Conservation (phyloP, 441 rosid species). For the Syzygium malaccense region DNA sequence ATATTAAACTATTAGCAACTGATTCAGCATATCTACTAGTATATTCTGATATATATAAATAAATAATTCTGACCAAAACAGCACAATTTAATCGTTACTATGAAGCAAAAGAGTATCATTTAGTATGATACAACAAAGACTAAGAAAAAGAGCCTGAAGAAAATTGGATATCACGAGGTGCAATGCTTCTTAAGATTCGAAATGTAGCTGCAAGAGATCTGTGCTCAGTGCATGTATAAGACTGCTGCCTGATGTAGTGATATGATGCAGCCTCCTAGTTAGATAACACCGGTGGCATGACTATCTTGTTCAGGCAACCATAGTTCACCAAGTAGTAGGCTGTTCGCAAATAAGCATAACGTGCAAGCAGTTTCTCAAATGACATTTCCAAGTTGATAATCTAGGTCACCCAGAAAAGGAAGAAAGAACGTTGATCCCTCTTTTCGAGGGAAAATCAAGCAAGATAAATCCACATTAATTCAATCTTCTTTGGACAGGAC, state of each 20-base stretch:
- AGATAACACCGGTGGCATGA: not conserved
- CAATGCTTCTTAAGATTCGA: not conserved
- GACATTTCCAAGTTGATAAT: not conserved
- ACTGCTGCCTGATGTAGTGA: not conserved
- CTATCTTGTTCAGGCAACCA: not conserved
- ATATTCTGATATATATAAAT: not conserved
- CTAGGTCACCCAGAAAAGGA: not conserved
- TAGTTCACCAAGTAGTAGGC: not conserved
- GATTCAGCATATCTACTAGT: not conserved
- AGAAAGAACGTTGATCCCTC: not conserved
- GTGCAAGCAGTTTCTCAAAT: not conserved
- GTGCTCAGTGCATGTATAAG: not conserved
- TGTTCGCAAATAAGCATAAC: not conserved
- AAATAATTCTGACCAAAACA: not conserved
- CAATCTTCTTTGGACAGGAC: not conserved
- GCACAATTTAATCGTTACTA: not conserved
- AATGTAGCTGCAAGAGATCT: not conserved
- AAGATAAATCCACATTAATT: not conserved
- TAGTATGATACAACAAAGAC: not conserved
- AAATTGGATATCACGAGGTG: not conserved
- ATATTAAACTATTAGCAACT: not conserved
- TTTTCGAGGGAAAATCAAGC: not conserved
- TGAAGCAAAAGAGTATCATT: not conserved
- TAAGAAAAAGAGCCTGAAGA: not conserved
- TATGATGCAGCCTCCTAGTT: not conserved